Evolutionary conservation across 2,329 filamentous ascomycete genomes (phyloP).

Genomic region (Lasiodiplodia theobromae): DNA sequence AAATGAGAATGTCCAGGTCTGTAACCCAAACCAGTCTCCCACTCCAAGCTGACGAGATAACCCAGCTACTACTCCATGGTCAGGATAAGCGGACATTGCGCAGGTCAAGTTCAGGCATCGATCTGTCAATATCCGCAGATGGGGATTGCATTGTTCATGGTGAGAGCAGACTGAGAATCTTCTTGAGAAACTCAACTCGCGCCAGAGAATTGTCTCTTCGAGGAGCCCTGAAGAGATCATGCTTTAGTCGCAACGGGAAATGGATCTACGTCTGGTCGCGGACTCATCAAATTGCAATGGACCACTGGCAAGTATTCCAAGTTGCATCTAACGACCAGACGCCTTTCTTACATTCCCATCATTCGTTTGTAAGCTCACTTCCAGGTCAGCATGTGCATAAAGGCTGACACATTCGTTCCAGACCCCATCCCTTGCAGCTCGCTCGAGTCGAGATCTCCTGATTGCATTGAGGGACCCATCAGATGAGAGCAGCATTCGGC

Average conservation of each 20-base stretch:
- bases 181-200: background rate
- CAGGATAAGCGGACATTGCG: background rate
- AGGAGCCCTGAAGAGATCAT: background rate
- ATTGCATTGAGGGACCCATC: background rate
- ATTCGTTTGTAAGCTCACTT: background rate
- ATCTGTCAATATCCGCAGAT: constrained; percentile 7
- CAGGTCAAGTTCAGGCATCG: background rate
- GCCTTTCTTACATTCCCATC: background rate
- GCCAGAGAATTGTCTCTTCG: background rate
- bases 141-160: constrained; percentile 1
- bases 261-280: constrained; percentile 14
- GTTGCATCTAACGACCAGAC: background rate
- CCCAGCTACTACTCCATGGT: background rate
- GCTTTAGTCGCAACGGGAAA: constrained; percentile 17
- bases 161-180: background rate
- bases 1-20: background rate
- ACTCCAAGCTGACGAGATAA: background rate
- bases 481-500: background rate
- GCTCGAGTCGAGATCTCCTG: background rate
- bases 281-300: background rate
- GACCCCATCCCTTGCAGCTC: background rate
- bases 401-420: background rate
- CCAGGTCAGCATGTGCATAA: background rate
- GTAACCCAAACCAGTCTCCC: background rate
- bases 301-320: constrained; percentile 8